A percentile compares a stretch with the other conserved stretches of the same genome.
Evolutionary conservation across 225 moss, liverwort and hornwort species (phyloP).

Genomic region (Polytrichum commune): DNA sequence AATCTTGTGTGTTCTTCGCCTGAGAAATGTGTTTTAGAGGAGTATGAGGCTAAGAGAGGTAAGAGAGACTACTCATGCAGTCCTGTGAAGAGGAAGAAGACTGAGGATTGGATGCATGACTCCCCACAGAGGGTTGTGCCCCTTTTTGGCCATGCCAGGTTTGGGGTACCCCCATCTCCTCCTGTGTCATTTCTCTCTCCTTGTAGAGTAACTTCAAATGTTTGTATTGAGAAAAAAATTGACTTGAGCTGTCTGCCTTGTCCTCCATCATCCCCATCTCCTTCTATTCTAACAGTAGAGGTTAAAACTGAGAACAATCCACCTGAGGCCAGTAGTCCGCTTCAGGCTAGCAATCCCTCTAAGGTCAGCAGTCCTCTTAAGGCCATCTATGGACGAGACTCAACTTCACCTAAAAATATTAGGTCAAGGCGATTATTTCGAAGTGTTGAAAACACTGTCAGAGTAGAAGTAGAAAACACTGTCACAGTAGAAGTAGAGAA

Average conservation of each 20-base stretch:
- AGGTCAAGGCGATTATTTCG: conserved; percentile 4
- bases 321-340: too few relatives aligned
- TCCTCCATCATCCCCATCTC: too few relatives aligned
- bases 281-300: neutral
- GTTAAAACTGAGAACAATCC: too few relatives aligned
- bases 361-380: neutral
- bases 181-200: conserved; percentile 42
- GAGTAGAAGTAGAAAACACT: too few relatives aligned
- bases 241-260: too few relatives aligned
- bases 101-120: neutral
- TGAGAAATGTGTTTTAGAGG: conserved; percentile 8
- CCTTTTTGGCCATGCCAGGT: conserved; percentile 62
- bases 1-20: too few relatives aligned
- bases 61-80: conserved; percentile 17
- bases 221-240: neutral
- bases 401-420: neutral
- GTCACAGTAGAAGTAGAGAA: too few relatives aligned
- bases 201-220: neutral
- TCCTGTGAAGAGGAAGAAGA: conserved; percentile 9
- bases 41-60: conserved; percentile 28
- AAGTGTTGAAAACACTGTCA: too few relatives aligned
- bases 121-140: conserved; percentile 34
- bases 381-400: neutral
- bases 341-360: too few relatives aligned
- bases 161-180: conserved; percentile 56